A percentile compares a stretch with the other conserved stretches of the same genome.
These are phyloP conservation scores for Aspergillus sp. DNA, from an alignment of 2,329 filamentous ascomycete genomes.

Conservation along the genomic window DNA sequence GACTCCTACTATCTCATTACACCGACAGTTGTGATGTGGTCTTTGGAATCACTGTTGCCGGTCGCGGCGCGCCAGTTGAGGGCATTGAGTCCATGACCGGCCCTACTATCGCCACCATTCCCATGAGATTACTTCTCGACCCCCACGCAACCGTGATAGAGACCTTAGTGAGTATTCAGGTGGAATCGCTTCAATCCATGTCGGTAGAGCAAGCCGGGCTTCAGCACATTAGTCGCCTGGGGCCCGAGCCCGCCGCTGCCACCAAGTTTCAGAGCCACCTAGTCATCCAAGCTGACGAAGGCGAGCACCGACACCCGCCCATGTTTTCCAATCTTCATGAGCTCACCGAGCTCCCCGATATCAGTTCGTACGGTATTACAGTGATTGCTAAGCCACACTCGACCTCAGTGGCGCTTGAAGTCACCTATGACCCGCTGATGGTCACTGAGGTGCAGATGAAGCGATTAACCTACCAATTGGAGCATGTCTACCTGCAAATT, in stretches of 20 bases:
- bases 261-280: constrained; percentile 47
- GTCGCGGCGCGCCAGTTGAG: constrained; percentile 2
- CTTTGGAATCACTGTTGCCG: constrained; percentile 8
- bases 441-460: too few species aligned
- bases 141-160: constrained; percentile 37
- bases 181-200: constrained; percentile 54
- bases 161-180: constrained; percentile 57
- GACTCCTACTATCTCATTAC: constrained; percentile 4
- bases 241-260: constrained; percentile 42
- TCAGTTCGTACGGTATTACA: too few species aligned
- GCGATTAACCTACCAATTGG: too few species aligned
- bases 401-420: too few species aligned
- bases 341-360: too few species aligned
- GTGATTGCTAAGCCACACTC: too few species aligned
- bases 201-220: constrained; percentile 61
- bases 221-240: constrained; percentile 51
- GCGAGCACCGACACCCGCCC: too few species aligned
- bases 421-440: too few species aligned
- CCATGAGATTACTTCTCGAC: constrained; percentile 4
- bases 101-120: constrained; percentile 10
- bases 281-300: constrained; percentile 29
- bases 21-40: constrained; percentile 3
- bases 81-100: constrained; percentile 11
- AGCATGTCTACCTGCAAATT: too few species aligned
- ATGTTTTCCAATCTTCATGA: too few species aligned